Percentiles rank a stretch among this genome's conserved stretches.
Evolutionary conservation across 2,329 filamentous ascomycete genomes (phyloP).

Genomic region (Alternaria conjuncta): DNA sequence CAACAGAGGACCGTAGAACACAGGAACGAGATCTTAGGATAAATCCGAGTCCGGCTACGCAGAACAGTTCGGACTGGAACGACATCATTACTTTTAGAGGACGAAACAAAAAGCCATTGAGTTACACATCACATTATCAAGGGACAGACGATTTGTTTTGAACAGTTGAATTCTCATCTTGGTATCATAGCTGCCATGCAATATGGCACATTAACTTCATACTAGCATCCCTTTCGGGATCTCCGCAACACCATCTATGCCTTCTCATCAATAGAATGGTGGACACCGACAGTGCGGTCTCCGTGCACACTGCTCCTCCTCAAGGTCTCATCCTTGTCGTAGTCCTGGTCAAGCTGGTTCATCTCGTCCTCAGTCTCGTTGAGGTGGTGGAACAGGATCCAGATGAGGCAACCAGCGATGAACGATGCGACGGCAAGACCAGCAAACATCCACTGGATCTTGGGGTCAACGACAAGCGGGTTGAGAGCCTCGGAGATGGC

Average conservation of each 20-base stretch:
- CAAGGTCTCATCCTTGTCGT: constrained; percentile 40
- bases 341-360: constrained; percentile 46
- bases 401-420: constrained; percentile 43
- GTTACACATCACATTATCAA: background rate
- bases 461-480: constrained; percentile 67
- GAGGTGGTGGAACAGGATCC: constrained; percentile 48
- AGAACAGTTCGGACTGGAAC: background rate
- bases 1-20: background rate
- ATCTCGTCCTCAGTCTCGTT: constrained; percentile 47
- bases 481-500: constrained; percentile 69
- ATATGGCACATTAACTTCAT: constrained; percentile 7
- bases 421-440: constrained; percentile 41
- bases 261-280: constrained; percentile 20
- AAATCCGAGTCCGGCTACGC: background rate
- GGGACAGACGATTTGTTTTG: background rate
- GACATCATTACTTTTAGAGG: background rate
- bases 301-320: constrained; percentile 31
- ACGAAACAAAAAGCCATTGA: rapidly evolving
- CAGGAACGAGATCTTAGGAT: background rate
- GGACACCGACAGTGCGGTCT: constrained; percentile 29
- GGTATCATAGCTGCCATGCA: constrained; percentile 9
- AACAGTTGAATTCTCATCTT: constrained; percentile 8
- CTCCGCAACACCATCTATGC: constrained; percentile 1
- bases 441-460: constrained; percentile 68
- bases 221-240: background rate